A percentile compares a stretch with the other conserved stretches of the same genome.
Evolutionary conservation across 441 rosid species (phyloP).

Genomic region (Eutrema salsugineum): DNA sequence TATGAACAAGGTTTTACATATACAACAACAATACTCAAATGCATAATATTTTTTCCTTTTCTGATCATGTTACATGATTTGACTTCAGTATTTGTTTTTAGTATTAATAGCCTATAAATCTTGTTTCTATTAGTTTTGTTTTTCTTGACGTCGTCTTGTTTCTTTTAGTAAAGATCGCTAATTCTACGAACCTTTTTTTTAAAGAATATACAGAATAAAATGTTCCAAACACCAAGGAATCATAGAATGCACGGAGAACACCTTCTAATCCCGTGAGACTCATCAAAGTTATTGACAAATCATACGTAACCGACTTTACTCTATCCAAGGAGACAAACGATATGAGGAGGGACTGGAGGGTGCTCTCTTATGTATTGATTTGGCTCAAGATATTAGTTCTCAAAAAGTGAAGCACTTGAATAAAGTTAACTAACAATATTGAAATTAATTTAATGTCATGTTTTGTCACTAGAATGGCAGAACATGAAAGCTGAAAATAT

Average conservation of each 20-base stretch:
- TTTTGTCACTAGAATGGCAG: neutral
- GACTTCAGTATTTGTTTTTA: slow-evolving; percentile 9
- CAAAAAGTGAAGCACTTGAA: too few relatives aligned
- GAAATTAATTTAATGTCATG: too few relatives aligned
- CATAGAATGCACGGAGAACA: too few relatives aligned
- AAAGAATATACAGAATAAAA: neutral
- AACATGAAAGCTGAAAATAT: neutral
- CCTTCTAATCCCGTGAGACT: too few relatives aligned
- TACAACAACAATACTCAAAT: neutral
- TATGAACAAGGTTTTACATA: slow-evolving; percentile 19
- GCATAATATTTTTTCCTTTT: neutral
- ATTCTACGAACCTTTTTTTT: neutral
- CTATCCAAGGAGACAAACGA: too few relatives aligned
- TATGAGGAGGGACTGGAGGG: too few relatives aligned
- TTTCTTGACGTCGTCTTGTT: neutral
- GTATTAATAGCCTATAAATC: neutral
- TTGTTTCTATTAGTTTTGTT: neutral
- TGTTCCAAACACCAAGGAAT: neutral
- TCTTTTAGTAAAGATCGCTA: neutral
- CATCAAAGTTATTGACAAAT: too few relatives aligned
- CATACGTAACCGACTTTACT: too few relatives aligned
- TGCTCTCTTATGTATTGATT: too few relatives aligned
- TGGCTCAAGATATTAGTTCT: too few relatives aligned
- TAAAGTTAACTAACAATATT: too few relatives aligned
- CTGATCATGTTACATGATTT: slow-evolving; percentile 12